Conservation (phyloP, 2,329 filamentous ascomycete genomes). For the Aspergillus pseudonomiae region DNA sequence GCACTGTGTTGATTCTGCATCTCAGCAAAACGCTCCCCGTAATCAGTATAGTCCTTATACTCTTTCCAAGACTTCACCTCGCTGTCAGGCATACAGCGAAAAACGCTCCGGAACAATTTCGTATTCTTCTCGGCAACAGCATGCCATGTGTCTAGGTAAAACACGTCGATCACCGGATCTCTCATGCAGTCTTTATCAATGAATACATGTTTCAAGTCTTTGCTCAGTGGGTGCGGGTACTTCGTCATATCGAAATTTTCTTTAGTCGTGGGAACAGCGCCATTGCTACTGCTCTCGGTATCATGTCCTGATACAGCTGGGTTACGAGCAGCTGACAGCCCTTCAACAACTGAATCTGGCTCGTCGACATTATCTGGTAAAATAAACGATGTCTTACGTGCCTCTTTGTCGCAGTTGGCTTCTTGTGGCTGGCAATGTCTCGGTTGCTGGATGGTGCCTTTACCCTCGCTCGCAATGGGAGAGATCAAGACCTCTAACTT, state of each 20-base stretch:
- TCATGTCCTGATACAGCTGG: slow-evolving; percentile 72
- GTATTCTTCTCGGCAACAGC: slow-evolving; percentile 91
- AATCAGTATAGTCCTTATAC: slow-evolving; percentile 81
- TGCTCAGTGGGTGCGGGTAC: slow-evolving; percentile 49
- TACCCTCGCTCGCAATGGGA: slow-evolving; percentile 65
- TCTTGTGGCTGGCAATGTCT: slow-evolving; percentile 47
- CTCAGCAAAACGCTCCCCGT: slow-evolving; percentile 75
- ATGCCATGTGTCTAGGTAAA: slow-evolving; percentile 88
- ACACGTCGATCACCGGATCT: slow-evolving; percentile 79
- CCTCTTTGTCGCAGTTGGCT: slow-evolving; percentile 24
- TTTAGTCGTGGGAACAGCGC: slow-evolving; percentile 55
- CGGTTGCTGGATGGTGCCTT: slow-evolving; percentile 59
- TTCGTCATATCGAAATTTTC: slow-evolving; percentile 54
- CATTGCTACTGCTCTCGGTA: slow-evolving; percentile 81
- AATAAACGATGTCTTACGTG: slow-evolving; percentile 19
- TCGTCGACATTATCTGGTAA: slow-evolving; percentile 24
- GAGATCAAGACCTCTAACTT: slow-evolving; percentile 71
- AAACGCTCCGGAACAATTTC: slow-evolving; percentile 88
- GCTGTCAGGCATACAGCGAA: slow-evolving; percentile 95
- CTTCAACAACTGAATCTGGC: slow-evolving; percentile 27
- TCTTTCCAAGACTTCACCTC: slow-evolving; percentile 92
- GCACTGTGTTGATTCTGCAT: slow-evolving; percentile 59
- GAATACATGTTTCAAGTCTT: slow-evolving; percentile 72
- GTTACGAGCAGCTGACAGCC: slow-evolving; percentile 51
- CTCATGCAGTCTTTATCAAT: slow-evolving; percentile 92